These are phyloP conservation scores for Coniosporium apollinis DNA, from an alignment of 495 filamentous ascomycete species.

Conservation along the genomic window DNA sequence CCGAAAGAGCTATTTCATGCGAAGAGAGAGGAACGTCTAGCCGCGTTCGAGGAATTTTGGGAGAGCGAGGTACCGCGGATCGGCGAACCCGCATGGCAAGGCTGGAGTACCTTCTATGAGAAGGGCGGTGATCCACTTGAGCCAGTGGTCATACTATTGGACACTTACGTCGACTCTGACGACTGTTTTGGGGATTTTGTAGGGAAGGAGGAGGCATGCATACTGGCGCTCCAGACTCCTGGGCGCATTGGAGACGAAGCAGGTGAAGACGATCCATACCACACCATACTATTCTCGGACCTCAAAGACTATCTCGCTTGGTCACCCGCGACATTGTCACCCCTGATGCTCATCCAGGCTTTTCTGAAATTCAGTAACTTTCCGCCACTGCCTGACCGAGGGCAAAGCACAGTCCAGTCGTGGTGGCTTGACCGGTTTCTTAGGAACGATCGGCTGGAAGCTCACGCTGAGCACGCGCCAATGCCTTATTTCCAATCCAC, in stretches of 20 bases:
- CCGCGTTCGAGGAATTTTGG: constrained; percentile 64
- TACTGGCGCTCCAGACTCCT: constrained; percentile 36
- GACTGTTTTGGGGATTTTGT: constrained; percentile 39
- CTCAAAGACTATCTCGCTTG: constrained; percentile 43
- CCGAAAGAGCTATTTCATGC: constrained; percentile 19
- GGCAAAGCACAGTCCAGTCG: constrained; percentile 10
- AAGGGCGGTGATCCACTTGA: constrained; percentile 7
- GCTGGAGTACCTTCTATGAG: constrained; percentile 46
- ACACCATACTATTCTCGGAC: constrained; percentile 65
- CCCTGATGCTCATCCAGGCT: constrained; percentile 34
- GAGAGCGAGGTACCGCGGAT: constrained; percentile 67
- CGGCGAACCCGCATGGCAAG: constrained; percentile 53
- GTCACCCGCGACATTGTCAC: constrained; percentile 25
- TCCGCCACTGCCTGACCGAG: constrained; percentile 30
- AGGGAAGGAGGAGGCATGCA: constrained; percentile 36
- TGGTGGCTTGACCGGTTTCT: constrained; percentile 32
- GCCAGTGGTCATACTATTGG: neutral
- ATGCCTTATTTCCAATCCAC: constrained; percentile 20
- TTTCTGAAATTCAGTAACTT: constrained; percentile 56
- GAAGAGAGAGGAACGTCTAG: constrained; percentile 10
- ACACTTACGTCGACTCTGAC: neutral
- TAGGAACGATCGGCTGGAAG: constrained; percentile 26
- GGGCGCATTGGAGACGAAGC: constrained; percentile 48
- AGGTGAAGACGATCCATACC: constrained; percentile 59
- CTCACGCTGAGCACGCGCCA: constrained; percentile 8